Conservation (phyloP, 2,329 filamentous ascomycete genomes). For the Clarireedia sp. region DNA sequence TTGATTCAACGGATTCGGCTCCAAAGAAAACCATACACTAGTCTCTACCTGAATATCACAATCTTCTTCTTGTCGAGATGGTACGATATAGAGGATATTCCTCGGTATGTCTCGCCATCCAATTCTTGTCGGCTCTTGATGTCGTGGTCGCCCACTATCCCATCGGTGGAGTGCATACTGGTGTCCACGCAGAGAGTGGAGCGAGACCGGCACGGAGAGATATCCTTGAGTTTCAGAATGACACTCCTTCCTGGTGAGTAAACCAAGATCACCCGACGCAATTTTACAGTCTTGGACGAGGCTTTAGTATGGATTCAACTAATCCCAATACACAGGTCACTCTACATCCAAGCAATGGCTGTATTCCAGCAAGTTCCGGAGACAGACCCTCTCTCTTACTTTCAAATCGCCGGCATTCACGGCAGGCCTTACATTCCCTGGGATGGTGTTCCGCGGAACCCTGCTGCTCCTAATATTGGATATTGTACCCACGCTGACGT, state of each 20-base stretch:
- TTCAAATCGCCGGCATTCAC: conserved; percentile 17
- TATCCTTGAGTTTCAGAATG: conserved; percentile 13
- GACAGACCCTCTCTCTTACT: conserved; percentile 13
- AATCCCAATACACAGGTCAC: conserved; percentile 5
- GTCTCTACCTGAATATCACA: neutral
- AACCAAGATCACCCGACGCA: neutral
- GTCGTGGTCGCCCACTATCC: neutral
- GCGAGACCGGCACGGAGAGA: conserved; percentile 7
- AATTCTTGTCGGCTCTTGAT: neutral
- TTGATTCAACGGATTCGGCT: too few relatives aligned
- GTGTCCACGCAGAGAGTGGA: conserved; percentile 8
- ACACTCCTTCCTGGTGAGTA: conserved; percentile 8
- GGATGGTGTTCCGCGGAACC: neutral
- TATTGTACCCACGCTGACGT: conserved; percentile 15
- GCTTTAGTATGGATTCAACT: too few relatives aligned
- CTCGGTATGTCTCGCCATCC: neutral
- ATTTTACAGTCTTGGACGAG: too few relatives aligned
- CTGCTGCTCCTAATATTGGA: conserved; percentile 2
- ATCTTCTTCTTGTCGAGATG: neutral
- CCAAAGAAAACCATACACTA: neutral
- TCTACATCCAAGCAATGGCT: conserved; percentile 18
- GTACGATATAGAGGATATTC: neutral
- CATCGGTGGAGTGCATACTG: conserved; percentile 11
- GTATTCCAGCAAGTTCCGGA: conserved; percentile 12
- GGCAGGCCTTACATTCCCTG: conserved; percentile 11